Evolutionary conservation across 305 asterid species (phyloP).

Genomic region (Fraxinus xanthoxyloides): DNA sequence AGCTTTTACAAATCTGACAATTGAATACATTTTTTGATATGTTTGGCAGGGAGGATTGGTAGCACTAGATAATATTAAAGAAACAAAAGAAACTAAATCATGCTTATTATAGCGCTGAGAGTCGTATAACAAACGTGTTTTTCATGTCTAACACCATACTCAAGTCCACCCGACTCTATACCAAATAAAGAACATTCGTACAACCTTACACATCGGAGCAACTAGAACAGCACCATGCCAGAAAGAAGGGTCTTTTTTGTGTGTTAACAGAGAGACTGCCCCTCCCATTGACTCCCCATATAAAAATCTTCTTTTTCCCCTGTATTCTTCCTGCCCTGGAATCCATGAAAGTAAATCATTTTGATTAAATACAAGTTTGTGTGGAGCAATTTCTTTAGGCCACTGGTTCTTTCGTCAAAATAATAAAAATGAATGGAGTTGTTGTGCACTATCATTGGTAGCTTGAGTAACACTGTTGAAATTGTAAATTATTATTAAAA

Average conservation of each 20-base stretch:
- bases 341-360: constrained; percentile 16
- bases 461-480: neutral
- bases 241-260: constrained; percentile 76
- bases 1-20: neutral
- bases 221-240: constrained; percentile 95
- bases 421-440: neutral
- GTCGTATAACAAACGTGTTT: no score
- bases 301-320: constrained; percentile 60
- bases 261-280: constrained; percentile 71
- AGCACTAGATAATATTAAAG: neutral
- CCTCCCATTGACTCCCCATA: constrained; percentile 99
- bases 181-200: neutral
- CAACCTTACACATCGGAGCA: constrained; percentile 98
- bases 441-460: neutral
- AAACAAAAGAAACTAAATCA: neutral
- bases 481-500: neutral
- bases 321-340: constrained; percentile 69
- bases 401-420: constrained; percentile 15
- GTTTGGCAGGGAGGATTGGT: neutral
- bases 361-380: neutral
- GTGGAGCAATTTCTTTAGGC: neutral
- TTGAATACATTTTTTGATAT: neutral
- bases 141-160: no score
- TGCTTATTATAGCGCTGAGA: no score
- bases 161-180: no score